phyloP scores from a whole-genome alignment of 2,329 filamentous ascomycete species.

The Corynespora cassiicola region DNA sequence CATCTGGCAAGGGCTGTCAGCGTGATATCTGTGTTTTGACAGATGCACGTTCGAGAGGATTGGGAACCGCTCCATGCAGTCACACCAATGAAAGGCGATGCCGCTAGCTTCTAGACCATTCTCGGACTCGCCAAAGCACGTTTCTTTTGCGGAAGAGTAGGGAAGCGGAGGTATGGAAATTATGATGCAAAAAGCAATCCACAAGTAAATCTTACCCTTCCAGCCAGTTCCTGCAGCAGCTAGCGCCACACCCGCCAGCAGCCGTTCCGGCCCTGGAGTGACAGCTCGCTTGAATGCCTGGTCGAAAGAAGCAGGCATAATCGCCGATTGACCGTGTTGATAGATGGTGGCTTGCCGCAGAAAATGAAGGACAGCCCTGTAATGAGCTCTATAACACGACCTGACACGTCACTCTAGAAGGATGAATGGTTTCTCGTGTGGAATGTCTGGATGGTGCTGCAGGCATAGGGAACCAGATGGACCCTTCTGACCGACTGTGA shows the following conservation, averaged over 20 bases:
- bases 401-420: too few relatives aligned
- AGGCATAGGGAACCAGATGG: too few relatives aligned
- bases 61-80: constrained; percentile 3
- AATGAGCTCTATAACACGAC: too few relatives aligned
- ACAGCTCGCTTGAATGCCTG: constrained; percentile 25
- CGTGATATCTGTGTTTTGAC: constrained; percentile 5
- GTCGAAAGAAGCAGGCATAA: constrained; percentile 15
- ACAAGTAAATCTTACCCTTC: constrained; percentile 17
- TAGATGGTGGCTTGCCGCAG: too few relatives aligned
- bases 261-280: constrained; percentile 18
- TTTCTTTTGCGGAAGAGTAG: constrained; percentile 4
- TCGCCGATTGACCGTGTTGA: background rate
- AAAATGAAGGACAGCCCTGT: too few relatives aligned
- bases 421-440: too few relatives aligned
- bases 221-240: constrained; percentile 24
- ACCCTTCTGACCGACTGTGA: too few relatives aligned
- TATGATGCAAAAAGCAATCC: constrained; percentile 11
- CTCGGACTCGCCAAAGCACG: too few relatives aligned
- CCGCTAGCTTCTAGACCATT: too few relatives aligned
- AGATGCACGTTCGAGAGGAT: constrained; percentile 9
- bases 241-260: constrained; percentile 25
- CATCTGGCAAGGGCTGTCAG: constrained; percentile 8
- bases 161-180: constrained; percentile 1
- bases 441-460: too few relatives aligned
- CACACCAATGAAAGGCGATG: constrained; percentile 6